Conservation (phyloP, 2,329 filamentous ascomycete genomes). For the Pseudocercospora fuligena region DNA sequence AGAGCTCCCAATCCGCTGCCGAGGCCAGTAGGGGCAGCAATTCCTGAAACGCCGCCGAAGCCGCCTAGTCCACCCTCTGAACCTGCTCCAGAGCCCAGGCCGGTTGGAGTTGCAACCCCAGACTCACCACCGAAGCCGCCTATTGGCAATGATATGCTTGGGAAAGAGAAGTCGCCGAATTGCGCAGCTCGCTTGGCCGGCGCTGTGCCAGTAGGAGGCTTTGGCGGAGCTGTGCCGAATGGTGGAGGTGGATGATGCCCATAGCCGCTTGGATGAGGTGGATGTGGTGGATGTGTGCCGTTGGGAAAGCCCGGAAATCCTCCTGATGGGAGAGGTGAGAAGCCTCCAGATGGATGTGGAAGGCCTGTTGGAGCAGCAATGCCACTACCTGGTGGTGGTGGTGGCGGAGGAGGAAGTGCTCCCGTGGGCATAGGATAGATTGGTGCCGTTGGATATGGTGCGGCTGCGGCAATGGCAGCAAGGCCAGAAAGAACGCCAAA, state of each 20-base stretch:
- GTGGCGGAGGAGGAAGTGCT: background rate
- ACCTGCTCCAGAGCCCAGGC: slow-evolving; percentile 3
- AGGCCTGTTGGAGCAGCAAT: slow-evolving; percentile 4
- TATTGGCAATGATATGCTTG: slow-evolving; percentile 6
- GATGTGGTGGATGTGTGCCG: background rate
- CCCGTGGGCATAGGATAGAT: slow-evolving; percentile 2
- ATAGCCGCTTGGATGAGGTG: slow-evolving; percentile 2
- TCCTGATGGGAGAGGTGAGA: background rate
- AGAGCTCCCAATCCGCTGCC: slow-evolving; percentile 3
- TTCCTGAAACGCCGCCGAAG: slow-evolving; percentile 12
- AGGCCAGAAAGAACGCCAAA: slow-evolving; percentile 36
- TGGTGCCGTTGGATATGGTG: slow-evolving; percentile 15
- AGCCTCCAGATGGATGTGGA: background rate
- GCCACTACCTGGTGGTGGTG: background rate
- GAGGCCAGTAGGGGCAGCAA: slow-evolving; percentile 6
- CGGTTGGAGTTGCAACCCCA: slow-evolving; percentile 15
- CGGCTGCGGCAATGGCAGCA: slow-evolving; percentile 33
- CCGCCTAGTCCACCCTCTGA: slow-evolving; percentile 1
- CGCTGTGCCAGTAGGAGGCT: slow-evolving; percentile 10
- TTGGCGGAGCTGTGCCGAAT: slow-evolving; percentile 5
- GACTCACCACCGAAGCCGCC: slow-evolving; percentile 10
- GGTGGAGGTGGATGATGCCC: slow-evolving; percentile 3
- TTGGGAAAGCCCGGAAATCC: slow-evolving; percentile 1
- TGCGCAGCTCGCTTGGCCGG: slow-evolving; percentile 5
- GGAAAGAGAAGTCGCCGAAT: background rate